Evolutionary conservation across 768 basidiomycete species (phyloP).

Genomic region (Lyophyllum decastes): DNA sequence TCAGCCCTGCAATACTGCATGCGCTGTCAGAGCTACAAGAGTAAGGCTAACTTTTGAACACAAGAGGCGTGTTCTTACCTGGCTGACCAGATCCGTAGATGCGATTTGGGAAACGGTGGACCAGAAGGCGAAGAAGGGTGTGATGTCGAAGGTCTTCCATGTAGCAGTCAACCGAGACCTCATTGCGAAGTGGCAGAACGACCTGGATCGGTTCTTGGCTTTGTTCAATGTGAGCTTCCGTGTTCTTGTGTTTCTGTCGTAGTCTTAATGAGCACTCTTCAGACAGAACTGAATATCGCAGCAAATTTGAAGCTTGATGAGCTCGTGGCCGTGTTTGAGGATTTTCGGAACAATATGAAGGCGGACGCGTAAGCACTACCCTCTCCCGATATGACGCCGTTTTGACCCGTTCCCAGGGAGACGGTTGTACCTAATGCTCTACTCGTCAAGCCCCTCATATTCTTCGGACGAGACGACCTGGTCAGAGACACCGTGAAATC

Average conservation of each 20-base stretch:
- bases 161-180: conserved; percentile 7
- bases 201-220: conserved; percentile 1
- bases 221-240: conserved; percentile 9
- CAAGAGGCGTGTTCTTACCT: background rate
- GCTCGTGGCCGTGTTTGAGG: conserved; percentile 1
- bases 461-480: background rate
- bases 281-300: conserved; percentile 11
- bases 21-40: conserved; percentile 10
- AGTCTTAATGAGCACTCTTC: too few relatives aligned
- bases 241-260: too few relatives aligned
- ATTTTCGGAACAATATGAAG: background rate
- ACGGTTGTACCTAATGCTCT: background rate
- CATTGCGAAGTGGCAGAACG: conserved; percentile 9
- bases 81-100: background rate
- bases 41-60: background rate
- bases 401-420: background rate
- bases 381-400: background rate
- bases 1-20: background rate
- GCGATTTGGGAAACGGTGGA: conserved; percentile 1
- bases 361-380: background rate
- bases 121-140: background rate
- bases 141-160: conserved; percentile 7
- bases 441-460: background rate
- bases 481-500: background rate
- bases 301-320: conserved; percentile 13